Percentiles rank a stretch among this genome's conserved stretches.
Conservation (phyloP, 768 basidiomycete species). For the Daedaleopsis sinensis region DNA sequence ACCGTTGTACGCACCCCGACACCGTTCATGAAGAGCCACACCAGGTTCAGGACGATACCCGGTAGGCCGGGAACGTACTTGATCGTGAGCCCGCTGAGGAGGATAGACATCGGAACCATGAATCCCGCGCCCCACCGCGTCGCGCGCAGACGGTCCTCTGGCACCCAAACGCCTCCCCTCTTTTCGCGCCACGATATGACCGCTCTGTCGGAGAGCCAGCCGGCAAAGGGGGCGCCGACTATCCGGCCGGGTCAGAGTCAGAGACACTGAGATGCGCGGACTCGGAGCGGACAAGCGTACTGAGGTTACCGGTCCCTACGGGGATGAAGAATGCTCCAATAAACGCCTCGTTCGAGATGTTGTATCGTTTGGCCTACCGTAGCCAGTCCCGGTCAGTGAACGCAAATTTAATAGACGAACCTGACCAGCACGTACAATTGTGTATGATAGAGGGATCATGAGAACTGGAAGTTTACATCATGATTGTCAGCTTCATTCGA, state of each 20-base stretch:
- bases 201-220: constrained; percentile 57
- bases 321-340: constrained; percentile 66
- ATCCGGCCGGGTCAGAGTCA: neutral
- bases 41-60: constrained; percentile 53
- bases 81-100: constrained; percentile 51
- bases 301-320: constrained; percentile 58
- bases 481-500: neutral
- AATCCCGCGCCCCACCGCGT: constrained; percentile 47
- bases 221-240: constrained; percentile 66
- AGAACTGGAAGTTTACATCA: constrained; percentile 34
- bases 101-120: constrained; percentile 56
- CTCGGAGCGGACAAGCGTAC: constrained; percentile 37
- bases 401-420: neutral
- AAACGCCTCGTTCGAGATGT: constrained; percentile 56
- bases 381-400: neutral
- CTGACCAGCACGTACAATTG: constrained; percentile 49
- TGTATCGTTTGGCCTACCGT: constrained; percentile 55
- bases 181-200: constrained; percentile 50
- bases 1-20: constrained; percentile 48
- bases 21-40: constrained; percentile 65
- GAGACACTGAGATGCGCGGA: neutral
- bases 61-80: constrained; percentile 49
- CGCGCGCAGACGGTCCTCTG: constrained; percentile 68
- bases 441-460: constrained; percentile 65
- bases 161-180: constrained; percentile 61